Evolutionary conservation across 164 flowering plant genomes (phyloP).

Genomic region (Chimonanthus praecox): DNA sequence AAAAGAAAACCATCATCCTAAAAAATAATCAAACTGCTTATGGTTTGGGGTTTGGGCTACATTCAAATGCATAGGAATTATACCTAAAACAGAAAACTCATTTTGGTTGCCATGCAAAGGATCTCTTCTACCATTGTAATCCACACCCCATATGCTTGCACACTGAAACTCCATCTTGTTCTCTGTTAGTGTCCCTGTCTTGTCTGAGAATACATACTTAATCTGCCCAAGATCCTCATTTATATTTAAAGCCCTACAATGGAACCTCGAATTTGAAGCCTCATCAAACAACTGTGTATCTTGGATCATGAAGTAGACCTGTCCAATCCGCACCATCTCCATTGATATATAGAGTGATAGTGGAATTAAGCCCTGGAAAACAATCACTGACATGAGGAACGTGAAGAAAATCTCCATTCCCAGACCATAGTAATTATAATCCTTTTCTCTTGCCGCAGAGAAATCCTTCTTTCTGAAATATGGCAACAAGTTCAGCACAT

Average conservation of each 20-base stretch:
- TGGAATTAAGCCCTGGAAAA: slow-evolving; percentile 96
- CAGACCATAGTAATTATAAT: slow-evolving; percentile 69
- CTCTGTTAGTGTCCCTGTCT: slow-evolving; percentile 97
- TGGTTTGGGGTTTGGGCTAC: not conserved
- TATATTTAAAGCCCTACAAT: slow-evolving; percentile 93
- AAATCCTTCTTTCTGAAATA: slow-evolving; percentile 63
- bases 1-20: too few relatives aligned
- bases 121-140: slow-evolving; percentile 44
- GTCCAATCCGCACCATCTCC: slow-evolving; percentile 97
- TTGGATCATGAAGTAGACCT: slow-evolving; percentile 90
- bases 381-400: slow-evolving; percentile 90
- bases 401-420: slow-evolving; percentile 73
- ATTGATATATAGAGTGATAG: slow-evolving; percentile 95
- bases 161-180: slow-evolving; percentile 98
- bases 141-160: slow-evolving; percentile 80
- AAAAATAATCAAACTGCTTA: too few relatives aligned
- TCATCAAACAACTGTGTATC: slow-evolving; percentile 68
- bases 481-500: slow-evolving; percentile 51
- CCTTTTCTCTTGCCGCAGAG: slow-evolving; percentile 24
- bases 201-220: slow-evolving; percentile 89
- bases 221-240: slow-evolving; percentile 98
- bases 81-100: slow-evolving; percentile 55
- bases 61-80: too few relatives aligned
- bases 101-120: slow-evolving; percentile 25
- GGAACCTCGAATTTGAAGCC: slow-evolving; percentile 67